Evolutionary conservation across 1,284 basidiomycete genomes (phyloP), one percentile per base, ranked within the genome.

Genomic region (Ceratobasidium papillatum): DNA sequence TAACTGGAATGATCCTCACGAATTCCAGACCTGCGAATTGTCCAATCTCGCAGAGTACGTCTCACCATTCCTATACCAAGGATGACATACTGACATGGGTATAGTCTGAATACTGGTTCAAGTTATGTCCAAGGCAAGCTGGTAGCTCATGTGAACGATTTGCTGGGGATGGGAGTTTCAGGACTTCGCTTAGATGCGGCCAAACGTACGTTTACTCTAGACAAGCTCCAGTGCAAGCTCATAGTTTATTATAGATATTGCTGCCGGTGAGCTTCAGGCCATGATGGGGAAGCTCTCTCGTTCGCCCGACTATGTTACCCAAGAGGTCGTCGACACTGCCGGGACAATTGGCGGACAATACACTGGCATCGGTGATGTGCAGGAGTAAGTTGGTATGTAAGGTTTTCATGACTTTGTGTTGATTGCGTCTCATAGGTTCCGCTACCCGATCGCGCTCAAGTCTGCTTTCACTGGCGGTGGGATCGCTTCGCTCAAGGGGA

Each of bases 21-120:
- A 91, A 79, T 89, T 90, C 1, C 87, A 88, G 80, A 89, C 87
- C 0, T 91, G 89, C 79, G 81, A 91, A 77, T 82, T 90, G 19
- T 84, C 78, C 1, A 85, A 84, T 75, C 82, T 90, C 2, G 88
- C 89, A 0, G 89, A 90, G 89, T 90, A 77, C 75, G 85, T 80
- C 51, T 56, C 34, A 22, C 62, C 12, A 32, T 63, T 17, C 56
- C 30, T 34, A 47, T 43, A 19, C 17, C 64, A 19, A n/a, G n/a
- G n/a, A 4, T 52, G 65, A 17, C 45, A 71, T 36, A 59, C 45
- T 58, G 36, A 64, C 5, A 45, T 32, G 12, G 49, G 7, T n/a
- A 43, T 25, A 76, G 41, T 32, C 36, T 72, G 17, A 72, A 72
- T 27, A 59, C 68, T 30, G 43, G 56, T 1, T 59, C 65, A 9